Base-by-base conservation (phyloP, 1,284 basidiomycete genomes). In the Moesziomyces parantarcticus region DNA sequence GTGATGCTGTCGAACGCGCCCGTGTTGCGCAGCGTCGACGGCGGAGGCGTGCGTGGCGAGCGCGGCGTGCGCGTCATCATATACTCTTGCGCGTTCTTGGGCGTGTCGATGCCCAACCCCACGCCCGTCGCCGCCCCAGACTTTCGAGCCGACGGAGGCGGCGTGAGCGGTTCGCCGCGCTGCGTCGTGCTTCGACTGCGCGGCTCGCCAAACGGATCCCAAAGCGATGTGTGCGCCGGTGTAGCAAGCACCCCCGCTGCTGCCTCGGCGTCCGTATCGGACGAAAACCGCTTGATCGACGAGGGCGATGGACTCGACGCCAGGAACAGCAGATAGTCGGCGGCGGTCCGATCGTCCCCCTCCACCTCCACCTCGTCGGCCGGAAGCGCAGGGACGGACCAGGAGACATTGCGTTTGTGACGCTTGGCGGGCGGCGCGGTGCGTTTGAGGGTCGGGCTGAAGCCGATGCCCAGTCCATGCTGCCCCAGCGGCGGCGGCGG, bases 281-380 rank as follows among this genome's bases (percentile, higher is more conserved):
- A 42, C 23, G 47, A 55, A 34, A 61, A 64, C 3, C 65, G 41
- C 29, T 58, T 68, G 48, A 58, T 59, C 32, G 61, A 61, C 9
- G 61, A 61, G 3, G 65, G 71, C 36, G 71, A 74, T 1, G 71
- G 71, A 1, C 50, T 55, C 4, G 53, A 58, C 0, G 71, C 71
- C 1, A 74, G 50, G 40, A 61, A 69, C 20, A 74, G 43, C 9
- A 74, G 52, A 46, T 65, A 74, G 25, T 74, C 61, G 7, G 71
- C 71, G 14, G 71, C 71, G 1, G 60, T 52, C 5, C 61, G 39
- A n/a, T 68, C 69, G 5, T 56, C 58, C 18, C 25, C 55, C 26
- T 41, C 21, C 10, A 21, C 48, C 18, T 53, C 21, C 32, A 44
- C 45, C 40, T 50, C 44, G 41, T 14, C 14, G 3, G 68, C 55